Percentiles rank a stretch among this genome's conserved stretches.
phyloP scores from a whole-genome alignment of 1,139 yeast genomes.

The Geotrichum klebahnii region DNA sequence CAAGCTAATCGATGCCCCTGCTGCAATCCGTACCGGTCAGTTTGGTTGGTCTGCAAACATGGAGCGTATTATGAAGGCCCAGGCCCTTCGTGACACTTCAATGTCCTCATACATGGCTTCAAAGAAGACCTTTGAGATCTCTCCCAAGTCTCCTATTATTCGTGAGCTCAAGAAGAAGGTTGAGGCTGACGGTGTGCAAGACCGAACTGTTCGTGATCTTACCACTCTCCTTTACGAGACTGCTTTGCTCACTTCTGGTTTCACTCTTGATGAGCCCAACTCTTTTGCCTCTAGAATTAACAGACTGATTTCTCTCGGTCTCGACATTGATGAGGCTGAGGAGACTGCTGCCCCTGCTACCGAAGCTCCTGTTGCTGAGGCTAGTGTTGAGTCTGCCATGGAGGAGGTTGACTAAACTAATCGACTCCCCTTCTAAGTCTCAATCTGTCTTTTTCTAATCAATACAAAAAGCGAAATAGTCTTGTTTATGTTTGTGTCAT shows the following conservation, averaged over 20 bases:
- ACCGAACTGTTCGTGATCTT: slow-evolving; percentile 96
- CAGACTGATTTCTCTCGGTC: slow-evolving; percentile 96
- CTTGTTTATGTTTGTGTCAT: too few relatives aligned
- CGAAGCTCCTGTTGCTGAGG: slow-evolving; percentile 55
- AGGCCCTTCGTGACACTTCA: slow-evolving; percentile 96
- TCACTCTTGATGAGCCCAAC: slow-evolving; percentile 97
- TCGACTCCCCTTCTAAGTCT: not conserved
- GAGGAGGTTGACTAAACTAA: slow-evolving; percentile 88
- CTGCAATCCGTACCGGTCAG: slow-evolving; percentile 99
- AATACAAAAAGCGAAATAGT: too few relatives aligned
- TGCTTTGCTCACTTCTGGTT: slow-evolving; percentile 97
- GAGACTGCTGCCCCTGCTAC: slow-evolving; percentile 50
- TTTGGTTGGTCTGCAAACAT: slow-evolving; percentile 99
- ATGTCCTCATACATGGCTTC: slow-evolving; percentile 99
- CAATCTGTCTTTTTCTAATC: too few relatives aligned
- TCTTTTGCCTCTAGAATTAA: slow-evolving; percentile 96
- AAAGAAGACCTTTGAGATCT: slow-evolving; percentile 97
- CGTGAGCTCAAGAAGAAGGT: slow-evolving; percentile 94
- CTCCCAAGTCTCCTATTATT: slow-evolving; percentile 94
- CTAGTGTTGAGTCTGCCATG: slow-evolving; percentile 80
- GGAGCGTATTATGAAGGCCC: slow-evolving; percentile 99
- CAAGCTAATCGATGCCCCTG: slow-evolving; percentile 97
- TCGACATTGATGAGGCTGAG: slow-evolving; percentile 91
- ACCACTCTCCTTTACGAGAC: slow-evolving; percentile 95
- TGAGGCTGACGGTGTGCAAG: slow-evolving; percentile 94